Evolutionary conservation across 2,329 filamentous ascomycete species (phyloP).

Genomic region (Fusarium devonianum): DNA sequence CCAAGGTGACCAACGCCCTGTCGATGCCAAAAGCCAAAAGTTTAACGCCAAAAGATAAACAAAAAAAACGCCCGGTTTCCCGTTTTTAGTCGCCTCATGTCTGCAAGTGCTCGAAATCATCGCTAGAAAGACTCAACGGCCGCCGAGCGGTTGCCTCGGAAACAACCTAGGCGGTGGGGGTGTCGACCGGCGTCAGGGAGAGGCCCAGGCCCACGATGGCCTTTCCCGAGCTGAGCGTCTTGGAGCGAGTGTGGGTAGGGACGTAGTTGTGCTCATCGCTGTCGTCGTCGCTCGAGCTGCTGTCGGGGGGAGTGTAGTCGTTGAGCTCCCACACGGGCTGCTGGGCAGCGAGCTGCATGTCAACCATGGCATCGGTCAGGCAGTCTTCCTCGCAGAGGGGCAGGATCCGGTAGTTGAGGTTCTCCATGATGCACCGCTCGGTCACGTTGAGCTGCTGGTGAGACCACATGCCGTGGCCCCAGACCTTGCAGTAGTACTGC

Average conservation of each 20-base stretch:
- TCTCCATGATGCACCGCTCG: constrained; percentile 70
- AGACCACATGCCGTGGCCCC: constrained; percentile 65
- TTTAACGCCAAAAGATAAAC: constrained; percentile 7
- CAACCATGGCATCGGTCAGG: constrained; percentile 65
- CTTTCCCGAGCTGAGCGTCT: constrained; percentile 43
- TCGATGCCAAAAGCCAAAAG: constrained; percentile 22
- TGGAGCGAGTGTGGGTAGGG: constrained; percentile 47
- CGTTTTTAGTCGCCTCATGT: constrained; percentile 25
- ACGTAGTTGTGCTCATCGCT: constrained; percentile 41
- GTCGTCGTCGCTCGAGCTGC: constrained; percentile 40
- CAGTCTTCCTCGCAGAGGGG: constrained; percentile 64
- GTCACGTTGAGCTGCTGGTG: constrained; percentile 69
- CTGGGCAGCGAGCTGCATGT: constrained; percentile 67
- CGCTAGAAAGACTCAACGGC: constrained; percentile 28
- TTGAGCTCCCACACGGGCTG: constrained; percentile 41
- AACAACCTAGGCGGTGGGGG: constrained; percentile 28
- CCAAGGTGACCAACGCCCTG: constrained; percentile 26
- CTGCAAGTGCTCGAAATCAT: constrained; percentile 39
- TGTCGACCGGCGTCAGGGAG: constrained; percentile 40
- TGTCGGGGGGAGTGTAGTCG: constrained; percentile 44
- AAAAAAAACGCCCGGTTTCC: constrained; percentile 32
- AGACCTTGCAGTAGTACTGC: constrained; percentile 59
- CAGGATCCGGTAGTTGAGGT: constrained; percentile 68
- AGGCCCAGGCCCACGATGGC: constrained; percentile 36
- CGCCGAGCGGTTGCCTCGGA: constrained; percentile 28